These are phyloP conservation scores for Coprinopsis cinerea DNA, from an alignment of 768 basidiomycete genomes.

Conservation along the genomic window DNA sequence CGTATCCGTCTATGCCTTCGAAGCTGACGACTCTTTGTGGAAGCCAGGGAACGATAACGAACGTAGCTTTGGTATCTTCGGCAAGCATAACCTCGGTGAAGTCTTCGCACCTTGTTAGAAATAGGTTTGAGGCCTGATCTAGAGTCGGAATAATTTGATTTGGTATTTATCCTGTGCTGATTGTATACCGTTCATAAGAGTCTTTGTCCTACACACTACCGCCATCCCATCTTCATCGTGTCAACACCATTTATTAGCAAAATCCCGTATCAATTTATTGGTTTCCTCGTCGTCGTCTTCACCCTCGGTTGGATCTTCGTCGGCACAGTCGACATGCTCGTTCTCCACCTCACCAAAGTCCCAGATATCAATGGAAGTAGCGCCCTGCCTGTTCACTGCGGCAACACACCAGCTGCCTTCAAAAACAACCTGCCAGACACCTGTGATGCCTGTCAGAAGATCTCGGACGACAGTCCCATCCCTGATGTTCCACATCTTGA, in stretches of 20 bases:
- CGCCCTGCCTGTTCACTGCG: constrained; percentile 76
- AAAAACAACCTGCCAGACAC: constrained; percentile 98
- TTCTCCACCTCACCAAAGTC: constrained; percentile 75
- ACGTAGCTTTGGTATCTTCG: constrained; percentile 33
- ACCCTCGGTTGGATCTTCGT: constrained; percentile 50
- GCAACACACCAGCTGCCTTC: constrained; percentile 93
- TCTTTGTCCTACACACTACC: no score
- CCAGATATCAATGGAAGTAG: constrained; percentile 84
- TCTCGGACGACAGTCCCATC: constrained; percentile 86
- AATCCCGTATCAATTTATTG: no score
- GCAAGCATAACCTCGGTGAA: constrained; percentile 24
- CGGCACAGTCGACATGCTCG: constrained; percentile 74
- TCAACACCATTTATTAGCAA: neutral
- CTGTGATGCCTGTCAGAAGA: constrained; percentile 83
- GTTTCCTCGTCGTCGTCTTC: constrained; percentile 41
- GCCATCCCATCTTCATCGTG: no score
- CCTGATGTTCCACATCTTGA: constrained; percentile 97
- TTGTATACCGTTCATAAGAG: no score
- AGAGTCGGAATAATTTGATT: no score
- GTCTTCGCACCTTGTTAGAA: constrained; percentile 16
- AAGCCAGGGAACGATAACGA: constrained; percentile 29
- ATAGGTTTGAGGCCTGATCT: no score
- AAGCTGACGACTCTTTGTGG: constrained; percentile 34
- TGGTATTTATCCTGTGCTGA: no score
- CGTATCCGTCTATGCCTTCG: constrained; percentile 31